Conservation (phyloP, 2,329 filamentous ascomycete species). For the Aspergillus tanneri region DNA sequence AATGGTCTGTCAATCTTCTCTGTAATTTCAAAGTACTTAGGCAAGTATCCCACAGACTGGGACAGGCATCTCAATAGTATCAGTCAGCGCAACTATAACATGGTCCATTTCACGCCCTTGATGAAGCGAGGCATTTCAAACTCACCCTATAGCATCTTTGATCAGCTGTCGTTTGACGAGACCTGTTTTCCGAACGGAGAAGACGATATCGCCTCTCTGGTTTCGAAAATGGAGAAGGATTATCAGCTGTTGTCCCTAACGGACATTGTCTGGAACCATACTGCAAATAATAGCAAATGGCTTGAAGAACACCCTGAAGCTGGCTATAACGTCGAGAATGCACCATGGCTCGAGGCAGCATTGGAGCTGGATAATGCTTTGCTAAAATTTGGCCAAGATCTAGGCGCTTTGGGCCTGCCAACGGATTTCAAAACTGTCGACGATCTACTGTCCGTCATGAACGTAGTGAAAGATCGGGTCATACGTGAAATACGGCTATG, state of each 20-base stretch:
- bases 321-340: slow-evolving; percentile 89
- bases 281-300: slow-evolving; percentile 93
- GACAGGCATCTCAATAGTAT: slow-evolving; percentile 85
- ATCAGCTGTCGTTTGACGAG: slow-evolving; percentile 85
- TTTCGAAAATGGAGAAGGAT: slow-evolving; percentile 77
- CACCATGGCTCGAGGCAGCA: slow-evolving; percentile 67
- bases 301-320: slow-evolving; percentile 90
- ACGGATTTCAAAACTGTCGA: slow-evolving; percentile 67
- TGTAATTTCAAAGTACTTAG: slow-evolving; percentile 97
- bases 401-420: slow-evolving; percentile 70
- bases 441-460: slow-evolving; percentile 79
- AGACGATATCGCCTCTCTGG: slow-evolving; percentile 72
- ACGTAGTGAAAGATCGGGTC: slow-evolving; percentile 76
- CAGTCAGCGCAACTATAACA: slow-evolving; percentile 90
- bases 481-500: slow-evolving; percentile 77
- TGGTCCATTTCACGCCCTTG: slow-evolving; percentile 96
- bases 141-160: slow-evolving; percentile 94
- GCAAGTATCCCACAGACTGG: slow-evolving; percentile 85
- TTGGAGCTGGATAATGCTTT: slow-evolving; percentile 77
- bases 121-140: slow-evolving; percentile 87
- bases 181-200: slow-evolving; percentile 81
- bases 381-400: slow-evolving; percentile 61
- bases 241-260: slow-evolving; percentile 84
- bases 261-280: slow-evolving; percentile 98
- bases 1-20: slow-evolving; percentile 90